Conservation (phyloP, 1,139 yeast species). For the Yamadazyma sp. region DNA sequence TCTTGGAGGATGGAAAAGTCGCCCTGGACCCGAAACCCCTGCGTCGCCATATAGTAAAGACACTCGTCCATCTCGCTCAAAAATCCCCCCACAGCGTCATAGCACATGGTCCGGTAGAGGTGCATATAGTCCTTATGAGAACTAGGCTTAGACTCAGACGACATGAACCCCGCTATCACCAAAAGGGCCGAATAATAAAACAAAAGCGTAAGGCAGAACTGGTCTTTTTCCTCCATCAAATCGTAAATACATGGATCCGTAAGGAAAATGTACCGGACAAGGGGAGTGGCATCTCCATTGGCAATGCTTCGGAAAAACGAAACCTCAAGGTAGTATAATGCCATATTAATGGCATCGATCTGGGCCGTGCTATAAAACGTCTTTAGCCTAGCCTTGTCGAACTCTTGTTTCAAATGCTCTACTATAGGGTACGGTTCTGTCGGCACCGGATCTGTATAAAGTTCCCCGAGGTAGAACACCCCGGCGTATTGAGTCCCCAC, state of each 20-base stretch:
- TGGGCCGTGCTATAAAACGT: background rate
- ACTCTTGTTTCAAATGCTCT: background rate
- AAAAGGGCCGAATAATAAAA: conserved; percentile 15
- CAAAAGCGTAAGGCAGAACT: conserved; percentile 25
- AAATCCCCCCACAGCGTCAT: background rate
- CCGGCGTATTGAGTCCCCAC: conserved; percentile 2
- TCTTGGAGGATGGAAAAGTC: background rate
- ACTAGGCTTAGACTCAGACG: background rate
- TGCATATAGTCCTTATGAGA: background rate
- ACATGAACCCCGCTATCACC: background rate
- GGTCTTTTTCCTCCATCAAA: conserved; percentile 18
- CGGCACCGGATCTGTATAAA: background rate
- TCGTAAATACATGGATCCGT: conserved; percentile 13
- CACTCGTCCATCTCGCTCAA: background rate
- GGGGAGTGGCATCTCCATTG: conserved; percentile 6
- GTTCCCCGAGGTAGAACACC: background rate
- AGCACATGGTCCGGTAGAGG: background rate
- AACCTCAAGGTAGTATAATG: conserved; percentile 8
- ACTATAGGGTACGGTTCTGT: conserved; percentile 1
- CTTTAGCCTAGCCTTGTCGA: background rate
- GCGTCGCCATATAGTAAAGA: background rate
- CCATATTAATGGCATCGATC: background rate
- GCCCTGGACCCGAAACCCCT: background rate
- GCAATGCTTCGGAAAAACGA: conserved; percentile 6
- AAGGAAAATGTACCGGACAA: conserved; percentile 13